These are phyloP conservation scores for Synchytrium microbalum DNA, from an alignment of 371 early-diverging fungal species.

Conservation along the genomic window DNA sequence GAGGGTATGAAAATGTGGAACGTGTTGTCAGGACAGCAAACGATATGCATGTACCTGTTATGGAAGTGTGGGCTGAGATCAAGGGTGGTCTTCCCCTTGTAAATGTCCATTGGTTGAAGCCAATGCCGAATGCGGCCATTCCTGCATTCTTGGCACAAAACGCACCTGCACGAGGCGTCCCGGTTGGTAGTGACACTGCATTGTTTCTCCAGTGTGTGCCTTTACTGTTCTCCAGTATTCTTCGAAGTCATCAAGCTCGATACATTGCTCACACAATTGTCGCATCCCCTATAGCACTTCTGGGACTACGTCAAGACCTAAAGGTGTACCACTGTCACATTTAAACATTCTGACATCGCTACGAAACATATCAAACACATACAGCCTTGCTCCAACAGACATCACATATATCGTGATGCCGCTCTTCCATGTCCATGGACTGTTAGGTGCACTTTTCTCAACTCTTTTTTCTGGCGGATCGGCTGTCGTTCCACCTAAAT, in stretches of 20 bases:
- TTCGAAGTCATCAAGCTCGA: too few relatives aligned
- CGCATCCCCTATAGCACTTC: too few relatives aligned
- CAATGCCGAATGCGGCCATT: neutral
- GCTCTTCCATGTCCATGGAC: slow-evolving; percentile 82
- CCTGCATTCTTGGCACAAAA: slow-evolving; percentile 11
- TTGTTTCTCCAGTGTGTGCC: neutral
- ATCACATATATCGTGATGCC: slow-evolving; percentile 78
- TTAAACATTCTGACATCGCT: slow-evolving; percentile 64
- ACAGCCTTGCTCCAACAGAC: slow-evolving; percentile 54
- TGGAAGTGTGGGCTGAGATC: neutral
- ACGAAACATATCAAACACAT: slow-evolving; percentile 63
- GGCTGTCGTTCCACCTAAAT: slow-evolving; percentile 70
- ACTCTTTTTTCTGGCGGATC: slow-evolving; percentile 69
- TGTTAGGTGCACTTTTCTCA: slow-evolving; percentile 69
- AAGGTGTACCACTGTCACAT: slow-evolving; percentile 75
- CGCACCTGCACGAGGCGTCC: neutral
- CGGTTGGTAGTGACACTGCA: neutral
- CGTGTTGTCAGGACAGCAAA: neutral
- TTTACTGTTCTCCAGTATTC: too few relatives aligned
- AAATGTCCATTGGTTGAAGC: neutral
- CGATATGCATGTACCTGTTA: neutral
- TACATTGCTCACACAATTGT: too few relatives aligned
- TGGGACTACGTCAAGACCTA: neutral
- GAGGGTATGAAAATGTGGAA: slow-evolving; percentile 31
- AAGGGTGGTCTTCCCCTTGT: neutral